These are phyloP conservation scores for Dioscorea cayenensis DNA, from an alignment of 116 monocot genomes.

Conservation along the genomic window DNA sequence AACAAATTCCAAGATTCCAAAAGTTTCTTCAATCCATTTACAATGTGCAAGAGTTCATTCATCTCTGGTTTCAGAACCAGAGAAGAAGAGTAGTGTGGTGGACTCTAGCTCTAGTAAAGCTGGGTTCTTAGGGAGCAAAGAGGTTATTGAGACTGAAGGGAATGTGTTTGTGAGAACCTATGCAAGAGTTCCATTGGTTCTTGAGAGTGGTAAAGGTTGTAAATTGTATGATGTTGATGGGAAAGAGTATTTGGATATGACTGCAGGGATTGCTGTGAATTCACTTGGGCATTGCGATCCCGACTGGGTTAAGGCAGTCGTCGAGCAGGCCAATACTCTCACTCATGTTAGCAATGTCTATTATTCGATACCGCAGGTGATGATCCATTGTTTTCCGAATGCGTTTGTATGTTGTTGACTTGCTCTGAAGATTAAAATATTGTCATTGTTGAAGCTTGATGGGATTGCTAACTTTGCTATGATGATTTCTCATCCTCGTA, in stretches of 20 bases:
- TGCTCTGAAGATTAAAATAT: no score
- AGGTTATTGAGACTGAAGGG: constrained; percentile 53
- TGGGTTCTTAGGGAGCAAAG: constrained; percentile 28
- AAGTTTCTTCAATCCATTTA: not conserved
- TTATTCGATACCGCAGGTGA: constrained; percentile 69
- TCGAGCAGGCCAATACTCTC: constrained; percentile 54
- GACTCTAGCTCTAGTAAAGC: not conserved
- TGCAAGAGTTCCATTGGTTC: constrained; percentile 53
- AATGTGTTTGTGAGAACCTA: constrained; percentile 62
- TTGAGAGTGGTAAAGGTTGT: constrained; percentile 65
- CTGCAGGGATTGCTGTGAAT: constrained; percentile 82
- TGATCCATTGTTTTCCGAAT: not conserved
- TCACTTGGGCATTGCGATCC: constrained; percentile 72
- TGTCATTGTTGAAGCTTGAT: no score
- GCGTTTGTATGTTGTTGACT: no score
- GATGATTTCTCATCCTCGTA: no score
- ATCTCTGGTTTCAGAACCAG: constrained; percentile 27
- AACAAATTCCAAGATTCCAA: not conserved
- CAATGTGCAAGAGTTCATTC: constrained; percentile 12
- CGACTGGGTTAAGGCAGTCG: constrained; percentile 49
- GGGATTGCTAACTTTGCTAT: no score
- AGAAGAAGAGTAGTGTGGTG: not conserved
- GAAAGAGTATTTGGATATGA: constrained; percentile 76
- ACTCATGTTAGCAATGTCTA: constrained; percentile 69
- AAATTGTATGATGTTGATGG: constrained; percentile 68